Evolutionary conservation across 1,284 basidiomycete genomes (phyloP).

Genomic region (Erythrobasidium hasegawianum): DNA sequence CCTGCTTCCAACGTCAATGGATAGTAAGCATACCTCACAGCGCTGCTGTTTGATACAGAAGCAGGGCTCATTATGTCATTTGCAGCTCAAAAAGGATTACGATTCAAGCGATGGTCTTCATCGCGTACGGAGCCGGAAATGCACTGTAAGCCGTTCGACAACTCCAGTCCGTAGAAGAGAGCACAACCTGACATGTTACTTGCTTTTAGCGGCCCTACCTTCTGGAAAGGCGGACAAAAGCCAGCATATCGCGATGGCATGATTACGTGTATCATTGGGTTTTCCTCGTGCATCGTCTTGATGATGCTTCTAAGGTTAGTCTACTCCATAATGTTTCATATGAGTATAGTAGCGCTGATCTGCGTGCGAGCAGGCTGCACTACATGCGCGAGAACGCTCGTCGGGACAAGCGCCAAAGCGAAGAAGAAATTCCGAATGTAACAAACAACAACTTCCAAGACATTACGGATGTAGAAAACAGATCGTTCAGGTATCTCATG

Average conservation of each 20-base stretch:
- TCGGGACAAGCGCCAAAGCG: slow-evolving; percentile 11
- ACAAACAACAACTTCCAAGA: slow-evolving; percentile 16
- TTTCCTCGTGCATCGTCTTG: slow-evolving; percentile 24
- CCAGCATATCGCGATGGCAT: slow-evolving; percentile 33
- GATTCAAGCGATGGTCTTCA: slow-evolving; percentile 30
- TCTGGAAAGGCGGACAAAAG: slow-evolving; percentile 23
- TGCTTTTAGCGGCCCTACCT: slow-evolving; percentile 22
- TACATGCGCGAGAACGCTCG: slow-evolving; percentile 23
- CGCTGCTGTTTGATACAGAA: no score
- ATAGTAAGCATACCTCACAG: slow-evolving; percentile 18
- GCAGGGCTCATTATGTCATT: not conserved
- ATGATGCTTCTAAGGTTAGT: slow-evolving; percentile 14
- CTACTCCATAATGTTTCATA: not conserved
- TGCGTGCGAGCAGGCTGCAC: slow-evolving; percentile 2
- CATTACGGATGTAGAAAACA: slow-evolving; percentile 28
- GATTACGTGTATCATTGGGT: slow-evolving; percentile 31
- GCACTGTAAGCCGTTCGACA: no score
- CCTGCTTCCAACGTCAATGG: slow-evolving; percentile 28
- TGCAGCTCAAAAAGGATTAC: slow-evolving; percentile 29
- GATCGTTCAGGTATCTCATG: slow-evolving; percentile 18
- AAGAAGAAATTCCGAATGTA: not conserved
- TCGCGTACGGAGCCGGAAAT: slow-evolving; percentile 28
- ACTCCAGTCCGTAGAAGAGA: no score
- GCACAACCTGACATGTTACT: no score
- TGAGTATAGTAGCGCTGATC: not conserved